phyloP scores from a whole-genome alignment of 2,329 filamentous ascomycete genomes.

The Alternaria panax region DNA sequence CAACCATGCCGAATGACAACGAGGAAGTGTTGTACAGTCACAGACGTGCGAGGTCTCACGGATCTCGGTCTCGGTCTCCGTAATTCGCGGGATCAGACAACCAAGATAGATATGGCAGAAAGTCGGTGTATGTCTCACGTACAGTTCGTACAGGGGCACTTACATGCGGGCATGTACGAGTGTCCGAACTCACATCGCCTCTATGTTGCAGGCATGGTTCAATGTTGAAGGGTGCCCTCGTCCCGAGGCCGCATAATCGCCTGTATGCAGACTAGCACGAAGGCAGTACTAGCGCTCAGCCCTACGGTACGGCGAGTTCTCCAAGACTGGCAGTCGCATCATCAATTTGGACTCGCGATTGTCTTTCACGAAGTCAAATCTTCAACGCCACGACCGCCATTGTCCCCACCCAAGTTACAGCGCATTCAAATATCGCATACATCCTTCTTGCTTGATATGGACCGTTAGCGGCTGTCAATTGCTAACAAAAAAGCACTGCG shows the following conservation, averaged over 20 bases:
- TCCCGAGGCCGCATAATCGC: neutral
- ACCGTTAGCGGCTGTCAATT: slow-evolving; percentile 2
- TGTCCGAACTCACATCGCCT: neutral
- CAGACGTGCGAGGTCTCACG: neutral
- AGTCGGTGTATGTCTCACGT: too few species aligned
- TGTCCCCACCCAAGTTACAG: neutral
- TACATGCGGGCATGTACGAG: neutral
- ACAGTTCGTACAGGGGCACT: too few species aligned
- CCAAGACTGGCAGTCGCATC: slow-evolving; percentile 21
- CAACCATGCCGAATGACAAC: too few species aligned
- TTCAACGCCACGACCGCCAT: neutral
- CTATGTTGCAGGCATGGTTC: neutral
- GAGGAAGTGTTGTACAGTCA: too few species aligned
- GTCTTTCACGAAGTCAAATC: neutral
- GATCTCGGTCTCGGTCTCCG: neutral
- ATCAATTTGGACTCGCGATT: slow-evolving; percentile 11
- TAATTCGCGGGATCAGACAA: neutral
- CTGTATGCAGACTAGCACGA: neutral
- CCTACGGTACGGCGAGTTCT: too few species aligned
- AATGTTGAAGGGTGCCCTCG: neutral
- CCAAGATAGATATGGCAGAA: neutral
- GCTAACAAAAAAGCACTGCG: neutral
- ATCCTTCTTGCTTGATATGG: neutral
- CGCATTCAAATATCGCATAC: neutral
- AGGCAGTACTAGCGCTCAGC: slow-evolving; percentile 11